Evolutionary conservation across 129 eudicot species (phyloP), one percentile per base, ranked within the genome.

Genomic region (Logfia minima): DNA sequence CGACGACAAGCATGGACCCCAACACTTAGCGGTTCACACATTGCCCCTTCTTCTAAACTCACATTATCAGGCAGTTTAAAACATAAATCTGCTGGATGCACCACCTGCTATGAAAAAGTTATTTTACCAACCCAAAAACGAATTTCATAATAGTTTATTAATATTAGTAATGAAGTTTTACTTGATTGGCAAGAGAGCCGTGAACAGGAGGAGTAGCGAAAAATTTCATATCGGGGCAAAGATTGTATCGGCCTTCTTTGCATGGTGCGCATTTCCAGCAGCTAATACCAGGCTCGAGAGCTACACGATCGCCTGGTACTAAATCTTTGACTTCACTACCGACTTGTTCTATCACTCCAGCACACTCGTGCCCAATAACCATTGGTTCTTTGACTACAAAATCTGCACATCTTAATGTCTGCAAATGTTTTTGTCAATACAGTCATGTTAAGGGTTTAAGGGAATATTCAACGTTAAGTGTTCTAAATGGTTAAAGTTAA

Each of bases 361-460:
- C 91, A 77, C 94, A 89, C 77, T 89, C 91, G 16, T 89, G 94
- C 16, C 94, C 94, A 7, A 86, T 89, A 5, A 89, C 94, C 94
- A 89, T 86, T 5, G 94, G 94, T 70, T 89, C 94, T 86, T 89
- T 86, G 45, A 89, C 94, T 22, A 89, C 52, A 75, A 82, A 86
- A 77, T 89, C 87, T 39, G 89, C 94, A 75, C 87, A 89, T 72
- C 85, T 84, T 73, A 89, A 71, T 62, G 84, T 78, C 94, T 84
- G 80, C 58, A 66, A 45, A 58, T 52, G 16, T 7, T 16, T 26
- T 56, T 35, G 19, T 3, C 10, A 19, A 59, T 55, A 55, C 34
- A 13, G 6, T 2, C 23, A 28, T 3, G 29, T 31, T 31, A 29
- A 31, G 8, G 72, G 3, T 66, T 14, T 28, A 19, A 18, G 32